Evolutionary conservation across 2,329 filamentous ascomycete species (phyloP).

Genomic region (Stylonectria norvegica): DNA sequence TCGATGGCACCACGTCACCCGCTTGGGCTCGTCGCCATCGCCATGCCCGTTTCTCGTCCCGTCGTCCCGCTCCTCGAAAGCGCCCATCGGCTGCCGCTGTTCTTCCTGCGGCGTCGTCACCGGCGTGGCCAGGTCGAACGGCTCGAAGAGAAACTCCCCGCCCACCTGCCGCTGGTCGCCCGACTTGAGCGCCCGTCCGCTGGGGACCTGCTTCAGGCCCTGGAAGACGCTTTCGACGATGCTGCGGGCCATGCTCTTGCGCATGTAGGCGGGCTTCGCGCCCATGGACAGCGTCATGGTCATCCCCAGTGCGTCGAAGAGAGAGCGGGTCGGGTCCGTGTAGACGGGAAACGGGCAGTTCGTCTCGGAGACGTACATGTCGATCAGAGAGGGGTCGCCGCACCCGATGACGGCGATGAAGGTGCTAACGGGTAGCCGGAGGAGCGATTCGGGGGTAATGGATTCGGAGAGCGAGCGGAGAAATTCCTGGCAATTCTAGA

Average conservation of each 20-base stretch:
- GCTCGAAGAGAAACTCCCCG: conserved; percentile 76
- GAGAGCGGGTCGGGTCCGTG: conserved; percentile 64
- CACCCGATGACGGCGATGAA: conserved; percentile 70
- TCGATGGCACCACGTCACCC: conserved; percentile 74
- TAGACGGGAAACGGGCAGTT: conserved; percentile 71
- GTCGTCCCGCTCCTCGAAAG: conserved; percentile 17
- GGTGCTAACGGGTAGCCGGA: conserved; percentile 51
- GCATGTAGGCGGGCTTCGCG: conserved; percentile 60
- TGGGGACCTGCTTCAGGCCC: conserved; percentile 54
- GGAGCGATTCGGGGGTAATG: conserved; percentile 51
- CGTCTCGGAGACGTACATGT: conserved; percentile 61
- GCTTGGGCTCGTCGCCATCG: conserved; percentile 48
- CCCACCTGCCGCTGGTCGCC: conserved; percentile 69
- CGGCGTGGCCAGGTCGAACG: conserved; percentile 42
- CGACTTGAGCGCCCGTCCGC: conserved; percentile 57
- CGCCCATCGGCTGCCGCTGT: conserved; percentile 19
- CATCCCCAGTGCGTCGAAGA: conserved; percentile 70
- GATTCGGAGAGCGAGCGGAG: conserved; percentile 58
- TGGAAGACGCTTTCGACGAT: conserved; percentile 55
- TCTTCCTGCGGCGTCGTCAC: conserved; percentile 42
- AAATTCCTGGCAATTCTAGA: conserved; percentile 73
- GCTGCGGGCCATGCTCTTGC: conserved; percentile 49
- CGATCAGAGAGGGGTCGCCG: conserved; percentile 65
- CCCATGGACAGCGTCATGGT: conserved; percentile 60
- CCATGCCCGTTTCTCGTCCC: conserved; percentile 17